phyloP scores from a whole-genome alignment of 108 stramenopile species.

The Pseudonitzschia pungens region DNA sequence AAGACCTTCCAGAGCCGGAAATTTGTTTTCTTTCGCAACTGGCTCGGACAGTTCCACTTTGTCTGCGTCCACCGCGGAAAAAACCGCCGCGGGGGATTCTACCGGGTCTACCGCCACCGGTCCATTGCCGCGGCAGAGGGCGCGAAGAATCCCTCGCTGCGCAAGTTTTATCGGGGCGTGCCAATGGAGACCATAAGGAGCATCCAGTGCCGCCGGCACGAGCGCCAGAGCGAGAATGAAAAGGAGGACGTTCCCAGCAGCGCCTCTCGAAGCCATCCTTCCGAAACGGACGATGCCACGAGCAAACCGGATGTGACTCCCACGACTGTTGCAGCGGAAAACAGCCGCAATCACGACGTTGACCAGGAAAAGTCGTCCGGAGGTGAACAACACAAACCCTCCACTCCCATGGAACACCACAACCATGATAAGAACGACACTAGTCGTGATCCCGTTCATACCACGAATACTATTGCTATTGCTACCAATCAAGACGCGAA shows the following conservation, averaged over 20 bases:
- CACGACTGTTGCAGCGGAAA: too few species aligned
- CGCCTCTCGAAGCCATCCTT: too few species aligned
- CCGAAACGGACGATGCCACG: too few species aligned
- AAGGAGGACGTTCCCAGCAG: neutral
- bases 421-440: too few species aligned
- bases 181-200: neutral
- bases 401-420: too few species aligned
- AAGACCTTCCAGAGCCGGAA: neutral
- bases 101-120: neutral
- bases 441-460: too few species aligned
- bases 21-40: neutral
- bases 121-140: neutral
- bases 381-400: too few species aligned
- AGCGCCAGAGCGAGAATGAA: neutral
- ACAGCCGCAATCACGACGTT: too few species aligned
- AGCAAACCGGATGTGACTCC: too few species aligned
- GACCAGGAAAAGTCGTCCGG: too few species aligned
- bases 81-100: neutral
- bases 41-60: neutral
- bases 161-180: conserved; percentile 1
- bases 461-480: too few species aligned
- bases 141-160: neutral
- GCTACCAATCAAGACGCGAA: too few species aligned
- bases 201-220: neutral
- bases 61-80: neutral